Conservation (phyloP, 352 stramenopile genomes). For the Phytophthora cryptogea region DNA sequence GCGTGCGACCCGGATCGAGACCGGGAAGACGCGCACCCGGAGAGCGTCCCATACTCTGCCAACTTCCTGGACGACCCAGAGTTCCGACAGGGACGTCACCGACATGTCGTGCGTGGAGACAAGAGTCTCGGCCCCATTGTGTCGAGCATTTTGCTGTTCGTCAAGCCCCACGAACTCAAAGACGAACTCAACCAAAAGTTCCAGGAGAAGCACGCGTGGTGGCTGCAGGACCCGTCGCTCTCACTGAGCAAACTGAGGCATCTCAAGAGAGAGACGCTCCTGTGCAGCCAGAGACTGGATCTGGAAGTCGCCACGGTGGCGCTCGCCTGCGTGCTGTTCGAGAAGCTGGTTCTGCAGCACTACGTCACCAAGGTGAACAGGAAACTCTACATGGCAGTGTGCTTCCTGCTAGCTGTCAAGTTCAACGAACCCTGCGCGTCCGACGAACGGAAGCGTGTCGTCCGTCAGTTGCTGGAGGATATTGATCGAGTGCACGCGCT, state of each 20-base stretch:
- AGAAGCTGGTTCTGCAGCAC: slow-evolving; percentile 95
- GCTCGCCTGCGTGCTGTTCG: slow-evolving; percentile 96
- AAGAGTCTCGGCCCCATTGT: slow-evolving; percentile 93
- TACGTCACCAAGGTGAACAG: slow-evolving; percentile 96
- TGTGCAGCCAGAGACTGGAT: slow-evolving; percentile 73
- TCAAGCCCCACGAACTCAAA: slow-evolving; percentile 95
- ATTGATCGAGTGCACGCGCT: slow-evolving; percentile 84
- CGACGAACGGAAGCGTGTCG: slow-evolving; percentile 61
- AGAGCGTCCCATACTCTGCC: slow-evolving; percentile 55
- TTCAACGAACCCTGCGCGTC: slow-evolving; percentile 86
- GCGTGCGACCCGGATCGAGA: slow-evolving; percentile 75
- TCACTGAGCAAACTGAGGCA: slow-evolving; percentile 97
- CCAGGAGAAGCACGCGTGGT: slow-evolving; percentile 91
- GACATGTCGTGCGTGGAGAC: slow-evolving; percentile 79
- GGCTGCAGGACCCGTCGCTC: slow-evolving; percentile 87
- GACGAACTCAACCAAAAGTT: slow-evolving; percentile 98
- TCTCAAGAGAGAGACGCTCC: slow-evolving; percentile 90
- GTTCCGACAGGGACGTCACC: slow-evolving; percentile 82
- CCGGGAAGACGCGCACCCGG: slow-evolving; percentile 74
- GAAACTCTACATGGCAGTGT: slow-evolving; percentile 96
- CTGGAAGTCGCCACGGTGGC: slow-evolving; percentile 95
- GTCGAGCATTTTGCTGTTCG: slow-evolving; percentile 95
- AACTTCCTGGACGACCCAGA: slow-evolving; percentile 88
- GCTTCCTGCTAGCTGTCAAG: slow-evolving; percentile 94
- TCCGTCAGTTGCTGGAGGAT: slow-evolving; percentile 74